Base-by-base conservation (phyloP, 768 basidiomycete species). In the Inosperma sp. region DNA sequence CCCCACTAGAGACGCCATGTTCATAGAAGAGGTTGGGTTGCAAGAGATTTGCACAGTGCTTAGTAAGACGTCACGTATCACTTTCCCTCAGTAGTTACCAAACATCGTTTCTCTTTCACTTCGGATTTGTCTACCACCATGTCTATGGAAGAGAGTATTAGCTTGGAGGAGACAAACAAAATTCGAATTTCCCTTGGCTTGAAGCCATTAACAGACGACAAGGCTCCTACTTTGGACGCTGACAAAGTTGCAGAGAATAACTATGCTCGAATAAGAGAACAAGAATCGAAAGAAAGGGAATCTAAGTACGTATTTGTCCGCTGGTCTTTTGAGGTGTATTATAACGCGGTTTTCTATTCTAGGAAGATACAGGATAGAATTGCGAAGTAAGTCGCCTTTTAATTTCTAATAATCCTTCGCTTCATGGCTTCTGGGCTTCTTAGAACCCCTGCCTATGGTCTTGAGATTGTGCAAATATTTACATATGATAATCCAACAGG, bases 161-260 rank as follows among this genome's bases (percentile, higher is more conserved):
- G 87, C 62, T 80, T 95, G 63, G 92, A 93, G 63, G 92, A 94
- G 75, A 94, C 93, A 30, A 94, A 94, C 78, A 93, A 88, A 71
- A 89, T 96, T 67, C 91, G 96, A 72, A 82, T 95, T 52, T 87
- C 86, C 4, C 79, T 96, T 31, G 96, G 96, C 56, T 83, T 99
- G 52, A 91, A 93, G 65, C 94, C 96, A 34, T 79, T 98, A 50
- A 87, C 85, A 14, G 93, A 93, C 59, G 88, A 92, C 59, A 74
- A 77, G 34, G 79, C 73, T 13, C 80, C 86, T 7, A 78, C 76
- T n/a, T 75, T 83, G 63, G 81, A 83, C 62, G 83, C 80, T 57
- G 93, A 96, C 50, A 82, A 86, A 61, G 69, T 84, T 58, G 96
- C 96, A 10, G 91, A 92, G 67, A 74, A 81, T 43, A 98, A 98